Conservation (phyloP, 192 early-diverging fungal species). For the Spizellomyces sp. region DNA sequence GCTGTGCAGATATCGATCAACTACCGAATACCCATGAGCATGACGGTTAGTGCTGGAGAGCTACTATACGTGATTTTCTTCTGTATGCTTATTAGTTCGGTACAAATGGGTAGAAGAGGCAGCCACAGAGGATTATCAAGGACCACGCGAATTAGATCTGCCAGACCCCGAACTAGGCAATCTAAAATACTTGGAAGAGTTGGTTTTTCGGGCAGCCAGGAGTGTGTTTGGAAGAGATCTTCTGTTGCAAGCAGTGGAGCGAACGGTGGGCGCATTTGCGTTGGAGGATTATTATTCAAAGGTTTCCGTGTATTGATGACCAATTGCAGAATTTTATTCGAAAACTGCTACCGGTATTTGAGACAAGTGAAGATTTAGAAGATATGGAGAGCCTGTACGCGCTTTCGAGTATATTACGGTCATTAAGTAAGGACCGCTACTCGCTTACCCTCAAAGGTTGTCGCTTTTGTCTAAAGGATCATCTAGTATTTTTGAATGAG, state of each 20-base stretch:
- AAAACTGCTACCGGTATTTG: conserved; percentile 59
- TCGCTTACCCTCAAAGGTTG: not conserved
- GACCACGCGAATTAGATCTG: conserved; percentile 23
- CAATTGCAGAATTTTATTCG: conserved; percentile 65
- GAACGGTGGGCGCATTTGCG: conserved; percentile 43
- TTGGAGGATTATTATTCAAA: conserved; percentile 10
- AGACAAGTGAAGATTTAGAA: conserved; percentile 84
- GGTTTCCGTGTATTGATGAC: not conserved
- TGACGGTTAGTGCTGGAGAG: conserved; percentile 1
- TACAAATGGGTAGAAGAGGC: not conserved
- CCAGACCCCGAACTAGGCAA: conserved; percentile 73
- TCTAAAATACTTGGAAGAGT: conserved; percentile 70
- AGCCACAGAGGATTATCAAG: not conserved
- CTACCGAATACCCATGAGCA: conserved; percentile 38
- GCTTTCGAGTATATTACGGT: conserved; percentile 73
- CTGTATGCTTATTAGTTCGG: not conserved
- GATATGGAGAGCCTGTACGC: conserved; percentile 79
- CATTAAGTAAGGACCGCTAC: conserved; percentile 62
- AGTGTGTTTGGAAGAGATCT: conserved; percentile 66
- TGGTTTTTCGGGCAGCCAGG: conserved; percentile 59
- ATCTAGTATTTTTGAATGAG: conserved; percentile 76
- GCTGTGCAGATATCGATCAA: conserved; percentile 41
- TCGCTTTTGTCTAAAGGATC: not conserved
- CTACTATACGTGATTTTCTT: not conserved
- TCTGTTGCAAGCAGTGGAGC: conserved; percentile 61